Conservation (phyloP, 345 rosid species). For the Pistacia atlantica region DNA sequence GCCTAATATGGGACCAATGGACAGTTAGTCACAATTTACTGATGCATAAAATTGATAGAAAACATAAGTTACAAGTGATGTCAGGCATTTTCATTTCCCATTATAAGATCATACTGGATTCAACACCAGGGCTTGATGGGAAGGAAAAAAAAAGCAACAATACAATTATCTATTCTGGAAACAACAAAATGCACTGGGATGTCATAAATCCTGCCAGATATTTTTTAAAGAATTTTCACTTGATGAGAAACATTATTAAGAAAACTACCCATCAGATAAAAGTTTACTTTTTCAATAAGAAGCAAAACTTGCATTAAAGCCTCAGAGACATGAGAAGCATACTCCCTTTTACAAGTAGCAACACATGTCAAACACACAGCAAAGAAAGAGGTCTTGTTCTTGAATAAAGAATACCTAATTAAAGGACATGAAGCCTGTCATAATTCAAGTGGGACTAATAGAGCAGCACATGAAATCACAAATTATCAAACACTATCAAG, state of each 20-base stretch:
- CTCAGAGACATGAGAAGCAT: too few species aligned
- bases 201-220: too few species aligned
- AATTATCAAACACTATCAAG: too few species aligned
- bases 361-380: too few species aligned
- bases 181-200: too few species aligned
- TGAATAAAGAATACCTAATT: not conserved
- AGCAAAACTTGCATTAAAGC: too few species aligned
- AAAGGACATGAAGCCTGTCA: not conserved
- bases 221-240: too few species aligned
- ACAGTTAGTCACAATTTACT: slow-evolving; percentile 15
- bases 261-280: too few species aligned
- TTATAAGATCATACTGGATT: not conserved
- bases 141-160: not conserved
- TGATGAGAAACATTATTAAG: too few species aligned
- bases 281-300: too few species aligned
- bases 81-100: not conserved
- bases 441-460: not conserved
- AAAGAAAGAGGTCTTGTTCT: not conserved
- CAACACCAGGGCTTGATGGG: not conserved
- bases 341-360: too few species aligned
- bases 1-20: slow-evolving; percentile 41
- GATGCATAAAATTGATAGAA: not conserved
- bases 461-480: not conserved
- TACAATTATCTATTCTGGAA: not conserved
- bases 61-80: not conserved